These are phyloP conservation scores for Xylaria sp. DNA, from an alignment of 2,329 filamentous ascomycete species.

Conservation along the genomic window DNA sequence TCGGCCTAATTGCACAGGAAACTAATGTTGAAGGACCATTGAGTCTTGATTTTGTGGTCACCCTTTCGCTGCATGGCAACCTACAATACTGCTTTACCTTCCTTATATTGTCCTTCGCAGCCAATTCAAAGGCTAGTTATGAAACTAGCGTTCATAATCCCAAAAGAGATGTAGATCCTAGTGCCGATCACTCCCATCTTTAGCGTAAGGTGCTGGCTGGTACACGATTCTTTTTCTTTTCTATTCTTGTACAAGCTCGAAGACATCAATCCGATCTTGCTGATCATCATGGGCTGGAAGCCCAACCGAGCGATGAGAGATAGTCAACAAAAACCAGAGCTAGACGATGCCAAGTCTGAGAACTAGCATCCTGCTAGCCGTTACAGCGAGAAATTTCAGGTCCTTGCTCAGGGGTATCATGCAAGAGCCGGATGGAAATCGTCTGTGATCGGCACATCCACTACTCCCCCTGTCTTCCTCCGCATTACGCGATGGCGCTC, in stretches of 20 bases:
- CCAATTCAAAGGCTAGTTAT: too few species aligned
- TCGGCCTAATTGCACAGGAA: not conserved
- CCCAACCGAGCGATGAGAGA: not conserved
- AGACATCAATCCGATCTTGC: not conserved
- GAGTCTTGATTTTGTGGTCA: not conserved
- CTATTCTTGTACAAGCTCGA: not conserved
- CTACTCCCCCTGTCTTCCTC: slow-evolving; percentile 9
- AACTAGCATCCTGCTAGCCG: not conserved
- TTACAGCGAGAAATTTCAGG: not conserved
- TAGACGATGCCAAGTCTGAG: not conserved
- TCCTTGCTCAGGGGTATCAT: slow-evolving; percentile 10
- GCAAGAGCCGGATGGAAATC: slow-evolving; percentile 12
- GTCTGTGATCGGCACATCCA: slow-evolving; percentile 4
- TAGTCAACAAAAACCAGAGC: not conserved
- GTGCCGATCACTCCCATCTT: not conserved
- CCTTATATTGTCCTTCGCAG: not conserved
- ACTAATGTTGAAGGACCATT: slow-evolving; percentile 5
- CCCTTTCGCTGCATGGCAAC: not conserved
- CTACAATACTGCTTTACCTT: slow-evolving; percentile 1
- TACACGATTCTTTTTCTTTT: not conserved
- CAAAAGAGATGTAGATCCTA: not conserved
- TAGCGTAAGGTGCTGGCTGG: too few species aligned
- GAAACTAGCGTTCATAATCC: not conserved
- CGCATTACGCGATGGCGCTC: slow-evolving; percentile 3
- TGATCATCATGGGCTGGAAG: not conserved